Evolutionary conservation across 169 alveolate species (phyloP).

Genomic region (Cryptosporidium viatorum): DNA sequence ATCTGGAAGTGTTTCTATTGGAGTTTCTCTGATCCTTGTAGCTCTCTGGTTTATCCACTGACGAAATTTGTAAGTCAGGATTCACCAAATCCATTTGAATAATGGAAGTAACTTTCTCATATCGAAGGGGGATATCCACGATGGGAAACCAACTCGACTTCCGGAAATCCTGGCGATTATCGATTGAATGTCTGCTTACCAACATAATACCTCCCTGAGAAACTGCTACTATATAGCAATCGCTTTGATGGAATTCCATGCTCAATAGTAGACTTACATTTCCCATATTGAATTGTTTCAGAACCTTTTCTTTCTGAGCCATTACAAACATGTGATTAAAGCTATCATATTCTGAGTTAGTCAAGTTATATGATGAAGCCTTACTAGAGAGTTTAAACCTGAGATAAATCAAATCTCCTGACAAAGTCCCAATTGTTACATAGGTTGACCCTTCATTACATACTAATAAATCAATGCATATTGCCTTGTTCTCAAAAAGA

Average conservation of each 20-base stretch:
- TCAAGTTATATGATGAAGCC: not conserved
- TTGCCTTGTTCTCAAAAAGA: not conserved
- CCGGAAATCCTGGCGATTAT: constrained; percentile 4
- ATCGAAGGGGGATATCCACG: constrained; percentile 41
- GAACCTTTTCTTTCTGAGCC: constrained; percentile 9
- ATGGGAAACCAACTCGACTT: constrained; percentile 46
- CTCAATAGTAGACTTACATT: not conserved
- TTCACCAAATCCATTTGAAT: not conserved
- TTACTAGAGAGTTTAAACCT: constrained; percentile 7
- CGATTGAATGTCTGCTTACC: constrained; percentile 5
- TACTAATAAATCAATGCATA: not conserved
- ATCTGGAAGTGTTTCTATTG: not conserved
- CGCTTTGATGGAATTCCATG: not conserved
- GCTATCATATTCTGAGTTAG: not conserved
- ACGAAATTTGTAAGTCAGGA: not conserved
- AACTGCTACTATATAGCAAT: not conserved
- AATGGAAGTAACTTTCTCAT: not conserved
- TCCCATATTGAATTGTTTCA: constrained; percentile 48
- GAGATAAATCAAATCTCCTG: constrained; percentile 43
- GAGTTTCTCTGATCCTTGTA: not conserved
- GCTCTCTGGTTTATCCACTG: not conserved
- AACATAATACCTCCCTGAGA: constrained; percentile 21
- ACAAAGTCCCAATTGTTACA: constrained; percentile 25
- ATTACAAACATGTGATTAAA: constrained; percentile 2
- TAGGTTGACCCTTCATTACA: not conserved